Evolutionary conservation across 1,284 basidiomycete genomes (phyloP).

Genomic region (Marasmius tenuissimus): DNA sequence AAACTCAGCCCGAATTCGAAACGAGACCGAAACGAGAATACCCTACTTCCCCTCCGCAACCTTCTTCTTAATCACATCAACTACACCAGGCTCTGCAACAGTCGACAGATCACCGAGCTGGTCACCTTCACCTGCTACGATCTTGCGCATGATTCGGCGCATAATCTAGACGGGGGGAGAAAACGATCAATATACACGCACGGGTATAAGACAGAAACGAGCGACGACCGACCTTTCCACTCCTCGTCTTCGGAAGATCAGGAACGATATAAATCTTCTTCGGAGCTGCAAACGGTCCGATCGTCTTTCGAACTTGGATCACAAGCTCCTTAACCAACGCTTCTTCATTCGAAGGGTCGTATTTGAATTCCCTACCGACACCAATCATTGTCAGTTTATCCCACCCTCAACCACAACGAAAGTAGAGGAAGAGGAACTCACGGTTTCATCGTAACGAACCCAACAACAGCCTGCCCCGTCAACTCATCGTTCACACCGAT

Average conservation of each 20-base stretch:
- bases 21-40: too few species aligned
- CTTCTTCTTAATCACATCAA: slow-evolving; percentile 80
- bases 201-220: background rate
- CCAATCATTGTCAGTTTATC: background rate
- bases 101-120: slow-evolving; percentile 92
- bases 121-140: slow-evolving; percentile 91
- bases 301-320: slow-evolving; percentile 94
- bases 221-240: slow-evolving; percentile 75
- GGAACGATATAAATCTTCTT: slow-evolving; percentile 87
- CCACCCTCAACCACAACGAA: background rate
- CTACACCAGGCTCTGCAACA: slow-evolving; percentile 82
- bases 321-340: slow-evolving; percentile 85
- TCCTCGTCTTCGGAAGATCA: slow-evolving; percentile 95
- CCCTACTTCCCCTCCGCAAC: slow-evolving; percentile 48
- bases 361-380: slow-evolving; percentile 72
- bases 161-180: slow-evolving; percentile 61
- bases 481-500: slow-evolving; percentile 89
- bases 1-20: too few species aligned
- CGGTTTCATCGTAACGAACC: slow-evolving; percentile 85
- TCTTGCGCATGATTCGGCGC: slow-evolving; percentile 93
- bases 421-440: slow-evolving; percentile 29
- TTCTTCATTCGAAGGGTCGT: slow-evolving; percentile 67
- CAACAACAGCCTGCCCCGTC: slow-evolving; percentile 84
- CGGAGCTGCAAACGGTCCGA: slow-evolving; percentile 93
- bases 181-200: background rate